phyloP scores from a whole-genome alignment of 768 basidiomycete species.

The Tulasnella sp. region DNA sequence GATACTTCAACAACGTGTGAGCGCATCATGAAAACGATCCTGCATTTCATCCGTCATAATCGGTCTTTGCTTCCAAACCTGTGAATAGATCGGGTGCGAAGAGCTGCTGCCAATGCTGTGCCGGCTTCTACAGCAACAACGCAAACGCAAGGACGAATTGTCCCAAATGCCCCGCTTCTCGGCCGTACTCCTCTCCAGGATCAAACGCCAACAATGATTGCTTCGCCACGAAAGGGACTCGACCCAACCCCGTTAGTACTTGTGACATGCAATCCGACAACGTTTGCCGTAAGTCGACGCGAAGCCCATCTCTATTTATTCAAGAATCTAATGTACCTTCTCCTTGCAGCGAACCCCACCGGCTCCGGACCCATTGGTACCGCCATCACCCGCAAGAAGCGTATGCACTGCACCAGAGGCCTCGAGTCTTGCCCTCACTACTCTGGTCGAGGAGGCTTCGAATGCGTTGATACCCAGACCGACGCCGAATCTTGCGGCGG shows the following conservation, averaged over 20 bases:
- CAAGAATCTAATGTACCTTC: background rate
- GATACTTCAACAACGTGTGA: background rate
- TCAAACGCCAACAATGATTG: background rate
- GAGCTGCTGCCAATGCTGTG: background rate
- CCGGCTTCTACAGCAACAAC: background rate
- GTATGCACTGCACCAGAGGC: background rate
- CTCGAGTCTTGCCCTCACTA: conserved; percentile 16
- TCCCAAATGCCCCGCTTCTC: background rate
- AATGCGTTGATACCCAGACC: conserved; percentile 14
- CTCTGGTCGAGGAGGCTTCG: conserved; percentile 22
- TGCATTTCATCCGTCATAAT: background rate
- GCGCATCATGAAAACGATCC: background rate
- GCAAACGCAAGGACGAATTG: background rate
- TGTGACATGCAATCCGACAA: background rate
- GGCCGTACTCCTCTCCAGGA: background rate
- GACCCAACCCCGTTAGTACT: background rate
- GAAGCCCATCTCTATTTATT: background rate
- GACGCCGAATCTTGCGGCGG: conserved; percentile 26
- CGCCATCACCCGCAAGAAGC: background rate
- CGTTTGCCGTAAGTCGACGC: background rate
- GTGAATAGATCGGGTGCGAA: background rate
- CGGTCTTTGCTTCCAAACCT: background rate
- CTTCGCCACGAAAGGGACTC: background rate
- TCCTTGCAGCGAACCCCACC: background rate
- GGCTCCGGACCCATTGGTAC: background rate